phyloP scores from a whole-genome alignment of 257 asterid species.

The Prunella vulgaris region DNA sequence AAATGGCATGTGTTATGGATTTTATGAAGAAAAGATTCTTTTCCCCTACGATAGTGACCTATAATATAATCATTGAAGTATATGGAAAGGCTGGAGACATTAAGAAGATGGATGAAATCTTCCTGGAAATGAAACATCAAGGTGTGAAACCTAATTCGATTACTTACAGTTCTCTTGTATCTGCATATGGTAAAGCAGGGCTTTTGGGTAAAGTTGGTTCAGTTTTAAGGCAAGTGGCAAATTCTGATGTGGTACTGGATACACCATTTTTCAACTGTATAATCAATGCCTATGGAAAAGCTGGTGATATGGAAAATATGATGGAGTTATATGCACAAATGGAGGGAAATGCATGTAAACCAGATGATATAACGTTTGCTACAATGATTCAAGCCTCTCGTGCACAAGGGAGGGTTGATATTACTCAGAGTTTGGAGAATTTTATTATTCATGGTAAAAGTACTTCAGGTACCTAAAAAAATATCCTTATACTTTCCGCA shows the following conservation, averaged over 20 bases:
- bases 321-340: conserved; percentile 57
- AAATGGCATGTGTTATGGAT: conserved; percentile 65
- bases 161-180: conserved; percentile 72
- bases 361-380: conserved; percentile 63
- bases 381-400: conserved; percentile 64
- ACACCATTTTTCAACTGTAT: conserved; percentile 72
- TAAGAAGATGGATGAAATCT: conserved; percentile 68
- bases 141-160: conserved; percentile 81
- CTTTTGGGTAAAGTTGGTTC: conserved; percentile 54
- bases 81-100: conserved; percentile 71
- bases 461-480: conserved; percentile 24
- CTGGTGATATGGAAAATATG: conserved; percentile 69
- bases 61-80: conserved; percentile 64
- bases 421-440: conserved; percentile 55
- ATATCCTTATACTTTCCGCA: neutral
- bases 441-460: conserved; percentile 27
- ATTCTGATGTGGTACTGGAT: conserved; percentile 73
- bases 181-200: conserved; percentile 69
- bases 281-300: conserved; percentile 69
- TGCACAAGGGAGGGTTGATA: conserved; percentile 60
- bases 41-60: conserved; percentile 69
- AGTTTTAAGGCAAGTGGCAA: conserved; percentile 71
- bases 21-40: conserved; percentile 75
- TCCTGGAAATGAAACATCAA: conserved; percentile 76
- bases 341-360: conserved; percentile 63